Evolutionary conservation across 2,329 filamentous ascomycete genomes (phyloP).

Genomic region (Ophiostoma populinum): DNA sequence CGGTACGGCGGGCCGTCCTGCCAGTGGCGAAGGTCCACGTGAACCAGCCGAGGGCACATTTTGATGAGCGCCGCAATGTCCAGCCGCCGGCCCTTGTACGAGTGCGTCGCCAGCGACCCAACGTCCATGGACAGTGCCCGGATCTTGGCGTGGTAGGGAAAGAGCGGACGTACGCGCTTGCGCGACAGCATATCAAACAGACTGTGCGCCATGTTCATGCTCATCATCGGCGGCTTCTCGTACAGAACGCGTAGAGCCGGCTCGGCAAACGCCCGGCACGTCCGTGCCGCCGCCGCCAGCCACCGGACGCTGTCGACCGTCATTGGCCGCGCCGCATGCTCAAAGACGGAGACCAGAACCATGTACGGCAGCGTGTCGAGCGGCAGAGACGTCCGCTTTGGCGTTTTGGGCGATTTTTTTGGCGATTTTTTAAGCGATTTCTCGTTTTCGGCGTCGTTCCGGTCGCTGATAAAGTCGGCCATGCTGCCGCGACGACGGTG

Average conservation of each 20-base stretch:
- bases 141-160: constrained; percentile 56
- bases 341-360: constrained; percentile 52
- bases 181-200: constrained; percentile 36
- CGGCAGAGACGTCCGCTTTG: constrained; percentile 11
- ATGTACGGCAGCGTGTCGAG: constrained; percentile 27
- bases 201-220: constrained; percentile 24
- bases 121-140: constrained; percentile 54
- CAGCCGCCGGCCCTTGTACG: constrained; percentile 32
- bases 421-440: too few relatives aligned
- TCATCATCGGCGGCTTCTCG: constrained; percentile 44
- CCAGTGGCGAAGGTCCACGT: constrained; percentile 55
- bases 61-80: constrained; percentile 34
- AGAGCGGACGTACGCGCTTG: constrained; percentile 27
- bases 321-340: constrained; percentile 44
- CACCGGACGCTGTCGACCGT: constrained; percentile 30
- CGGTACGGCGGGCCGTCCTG: constrained; percentile 52
- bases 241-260: constrained; percentile 61
- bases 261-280: constrained; percentile 50
- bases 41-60: constrained; percentile 46
- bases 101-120: constrained; percentile 34
- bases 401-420: too few relatives aligned
- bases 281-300: constrained; percentile 45
- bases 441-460: too few relatives aligned
- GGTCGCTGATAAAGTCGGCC: too few relatives aligned
- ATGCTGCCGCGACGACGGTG: too few relatives aligned